Conservation (phyloP, 345 rosid species). For the Linum usitatissimum region DNA sequence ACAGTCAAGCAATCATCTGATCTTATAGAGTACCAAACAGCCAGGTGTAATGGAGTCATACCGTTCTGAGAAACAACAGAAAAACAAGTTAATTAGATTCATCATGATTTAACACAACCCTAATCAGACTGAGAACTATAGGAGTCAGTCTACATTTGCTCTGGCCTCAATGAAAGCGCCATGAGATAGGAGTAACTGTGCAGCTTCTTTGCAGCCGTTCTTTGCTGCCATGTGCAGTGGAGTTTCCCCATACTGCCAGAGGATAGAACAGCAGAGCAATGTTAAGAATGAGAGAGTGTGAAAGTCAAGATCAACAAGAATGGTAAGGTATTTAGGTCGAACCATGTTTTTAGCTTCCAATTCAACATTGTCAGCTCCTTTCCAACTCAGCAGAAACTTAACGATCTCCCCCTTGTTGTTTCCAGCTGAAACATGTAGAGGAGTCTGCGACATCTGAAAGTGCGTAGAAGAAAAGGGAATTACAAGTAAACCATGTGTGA, state of each 20-base stretch:
- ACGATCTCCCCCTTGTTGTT: slow-evolving; percentile 59
- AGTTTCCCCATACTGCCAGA: slow-evolving; percentile 82
- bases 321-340: slow-evolving; percentile 1
- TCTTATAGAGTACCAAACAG: slow-evolving; percentile 87
- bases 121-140: not conserved
- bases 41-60: slow-evolving; percentile 95
- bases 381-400: slow-evolving; percentile 60
- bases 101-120: no score
- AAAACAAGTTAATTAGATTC: not conserved
- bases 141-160: slow-evolving; percentile 48
- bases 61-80: slow-evolving; percentile 53
- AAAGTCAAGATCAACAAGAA: not conserved
- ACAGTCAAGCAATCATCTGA: slow-evolving; percentile 72
- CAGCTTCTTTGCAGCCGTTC: slow-evolving; percentile 86
- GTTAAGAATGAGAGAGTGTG: slow-evolving; percentile 5
- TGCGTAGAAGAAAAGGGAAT: slow-evolving; percentile 8
- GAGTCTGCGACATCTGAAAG: slow-evolving; percentile 91
- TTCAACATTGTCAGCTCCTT: slow-evolving; percentile 65
- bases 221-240: slow-evolving; percentile 99
- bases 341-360: slow-evolving; percentile 85
- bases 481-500: no score
- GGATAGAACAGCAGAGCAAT: slow-evolving; percentile 3
- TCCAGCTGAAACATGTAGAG: slow-evolving; percentile 91
- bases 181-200: slow-evolving; percentile 57
- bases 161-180: slow-evolving; percentile 87